Percentiles rank a stretch among this genome's conserved stretches.
phyloP scores from a whole-genome alignment of 331 rosid species.

The Rhamnella rubrinervis region DNA sequence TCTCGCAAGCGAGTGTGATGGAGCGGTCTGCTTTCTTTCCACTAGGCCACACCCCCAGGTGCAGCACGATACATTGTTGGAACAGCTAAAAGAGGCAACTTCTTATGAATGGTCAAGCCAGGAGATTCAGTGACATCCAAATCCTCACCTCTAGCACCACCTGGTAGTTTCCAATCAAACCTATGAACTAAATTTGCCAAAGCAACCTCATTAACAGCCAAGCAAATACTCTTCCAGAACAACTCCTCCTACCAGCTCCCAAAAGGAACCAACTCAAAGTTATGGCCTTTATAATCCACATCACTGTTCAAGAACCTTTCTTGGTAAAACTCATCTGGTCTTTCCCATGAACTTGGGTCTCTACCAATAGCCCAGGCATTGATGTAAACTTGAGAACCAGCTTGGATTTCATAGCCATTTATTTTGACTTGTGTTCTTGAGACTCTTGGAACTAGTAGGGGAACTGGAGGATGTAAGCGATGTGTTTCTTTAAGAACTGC shows the following conservation, averaged over 20 bases:
- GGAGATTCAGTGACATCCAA: too few species aligned
- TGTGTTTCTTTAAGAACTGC: constrained; percentile 37
- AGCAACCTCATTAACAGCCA: constrained; percentile 17
- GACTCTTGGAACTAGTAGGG: constrained; percentile 23
- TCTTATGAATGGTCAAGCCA: constrained; percentile 3
- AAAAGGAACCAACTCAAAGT: constrained; percentile 27
- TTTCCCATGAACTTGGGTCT: constrained; percentile 25
- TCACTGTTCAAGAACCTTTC: constrained; percentile 30
- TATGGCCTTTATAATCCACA: constrained; percentile 28
- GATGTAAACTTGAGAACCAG: constrained; percentile 15
- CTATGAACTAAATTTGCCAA: too few species aligned
- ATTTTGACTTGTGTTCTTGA: constrained; percentile 14
- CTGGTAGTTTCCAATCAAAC: too few species aligned
- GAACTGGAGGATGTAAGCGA: constrained; percentile 35
- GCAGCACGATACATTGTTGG: constrained; percentile 22
- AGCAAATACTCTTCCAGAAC: constrained; percentile 23
- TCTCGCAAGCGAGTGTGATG: too few species aligned
- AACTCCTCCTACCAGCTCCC: constrained; percentile 26
- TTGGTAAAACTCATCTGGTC: constrained; percentile 32
- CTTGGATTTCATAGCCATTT: constrained; percentile 19
- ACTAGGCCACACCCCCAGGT: too few species aligned
- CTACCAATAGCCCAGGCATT: constrained; percentile 45
- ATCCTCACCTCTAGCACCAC: too few species aligned
- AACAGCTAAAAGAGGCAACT: constrained; percentile 18
- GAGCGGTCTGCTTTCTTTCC: too few species aligned